Conservation (phyloP, 306 rosid genomes). For the Mimosa bimucronata region DNA sequence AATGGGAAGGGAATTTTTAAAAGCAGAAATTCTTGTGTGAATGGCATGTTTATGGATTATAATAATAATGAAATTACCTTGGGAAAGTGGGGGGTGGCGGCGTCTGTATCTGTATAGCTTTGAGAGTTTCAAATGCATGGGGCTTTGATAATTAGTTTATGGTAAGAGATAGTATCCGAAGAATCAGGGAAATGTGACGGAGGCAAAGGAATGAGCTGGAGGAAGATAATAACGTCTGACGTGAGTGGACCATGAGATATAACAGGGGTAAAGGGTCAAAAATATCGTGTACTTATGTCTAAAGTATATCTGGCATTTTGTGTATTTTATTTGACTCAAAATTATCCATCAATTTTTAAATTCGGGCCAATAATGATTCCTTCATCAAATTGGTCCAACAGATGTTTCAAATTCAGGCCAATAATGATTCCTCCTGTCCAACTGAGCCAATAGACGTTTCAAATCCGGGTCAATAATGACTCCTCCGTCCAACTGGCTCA, state of each 20-base stretch:
- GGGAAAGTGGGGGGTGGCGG: slow-evolving; percentile 15
- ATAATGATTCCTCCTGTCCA: too few relatives aligned
- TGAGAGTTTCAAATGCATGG: slow-evolving; percentile 41
- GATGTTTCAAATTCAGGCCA: too few relatives aligned
- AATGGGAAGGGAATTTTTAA: not conserved
- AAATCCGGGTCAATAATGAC: too few relatives aligned
- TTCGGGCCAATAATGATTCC: too few relatives aligned
- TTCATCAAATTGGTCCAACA: too few relatives aligned
- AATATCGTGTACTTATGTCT: too few relatives aligned
- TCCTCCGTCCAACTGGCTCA: too few relatives aligned
- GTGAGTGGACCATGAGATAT: not conserved
- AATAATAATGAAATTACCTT: slow-evolving; percentile 19
- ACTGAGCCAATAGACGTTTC: too few relatives aligned
- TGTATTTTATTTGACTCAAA: too few relatives aligned
- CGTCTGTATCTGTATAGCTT: slow-evolving; percentile 24
- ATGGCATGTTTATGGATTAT: not conserved
- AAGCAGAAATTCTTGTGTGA: not conserved
- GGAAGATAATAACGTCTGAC: not conserved
- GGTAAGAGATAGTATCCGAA: not conserved
- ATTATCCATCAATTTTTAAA: too few relatives aligned
- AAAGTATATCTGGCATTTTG: too few relatives aligned
- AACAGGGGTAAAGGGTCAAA: too few relatives aligned
- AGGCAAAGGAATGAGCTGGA: not conserved
- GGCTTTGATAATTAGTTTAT: slow-evolving; percentile 15
- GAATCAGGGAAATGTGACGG: not conserved